phyloP scores from a whole-genome alignment of 805 yeast genomes.

The Ogataea glucozyma region DNA sequence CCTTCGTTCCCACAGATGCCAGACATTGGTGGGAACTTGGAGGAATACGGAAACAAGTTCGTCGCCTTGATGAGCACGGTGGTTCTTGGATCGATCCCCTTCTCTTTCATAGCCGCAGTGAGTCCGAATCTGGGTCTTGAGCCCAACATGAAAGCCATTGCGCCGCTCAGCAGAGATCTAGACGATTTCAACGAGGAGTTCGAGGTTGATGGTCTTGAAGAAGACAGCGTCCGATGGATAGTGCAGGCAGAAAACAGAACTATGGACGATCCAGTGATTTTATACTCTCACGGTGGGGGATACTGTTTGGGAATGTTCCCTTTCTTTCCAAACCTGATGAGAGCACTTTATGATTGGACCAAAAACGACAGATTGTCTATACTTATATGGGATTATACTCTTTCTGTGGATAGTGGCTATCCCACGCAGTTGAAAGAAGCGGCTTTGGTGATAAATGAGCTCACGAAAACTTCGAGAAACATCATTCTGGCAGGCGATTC shows the following conservation, averaged over 20 bases:
- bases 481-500: constrained; percentile 5
- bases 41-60: not conserved
- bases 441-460: constrained; percentile 1
- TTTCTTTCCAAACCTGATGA: not conserved
- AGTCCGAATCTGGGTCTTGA: constrained; percentile 3
- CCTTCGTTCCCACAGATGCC: constrained; percentile 1
- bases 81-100: not conserved
- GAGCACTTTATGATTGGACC: not conserved
- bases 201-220: constrained; percentile 24
- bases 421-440: constrained; percentile 5
- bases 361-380: constrained; percentile 6
- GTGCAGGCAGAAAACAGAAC: constrained; percentile 2
- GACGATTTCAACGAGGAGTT: not conserved
- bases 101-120: not conserved
- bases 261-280: constrained; percentile 2
- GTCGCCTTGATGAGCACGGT: not conserved
- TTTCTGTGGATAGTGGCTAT: not conserved
- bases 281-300: constrained; percentile 7
- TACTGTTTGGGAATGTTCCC: constrained; percentile 7
- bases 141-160: not conserved
- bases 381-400: constrained; percentile 4
- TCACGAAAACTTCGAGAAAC: constrained; percentile 1
- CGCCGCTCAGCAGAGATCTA: not conserved
- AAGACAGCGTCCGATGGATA: constrained; percentile 18
- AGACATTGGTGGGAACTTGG: not conserved